Conservation (phyloP, 306 rosid genomes). For the Lupinus albus region DNA sequence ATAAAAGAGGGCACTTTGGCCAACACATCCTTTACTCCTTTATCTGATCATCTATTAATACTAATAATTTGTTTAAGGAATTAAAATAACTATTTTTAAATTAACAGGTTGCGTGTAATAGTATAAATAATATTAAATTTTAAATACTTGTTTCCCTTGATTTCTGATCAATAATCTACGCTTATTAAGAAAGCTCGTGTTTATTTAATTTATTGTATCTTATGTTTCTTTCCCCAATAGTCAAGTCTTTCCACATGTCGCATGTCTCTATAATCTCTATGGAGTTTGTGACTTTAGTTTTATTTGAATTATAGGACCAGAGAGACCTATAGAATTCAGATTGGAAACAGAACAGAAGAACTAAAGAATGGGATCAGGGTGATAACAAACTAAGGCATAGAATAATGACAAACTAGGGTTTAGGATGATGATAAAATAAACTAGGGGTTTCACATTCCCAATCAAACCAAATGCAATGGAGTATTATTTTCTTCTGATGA, state of each 20-base stretch:
- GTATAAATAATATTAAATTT: no score
- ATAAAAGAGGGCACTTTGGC: no score
- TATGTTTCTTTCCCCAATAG: conserved; percentile 17
- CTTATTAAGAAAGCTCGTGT: neutral
- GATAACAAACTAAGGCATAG: conserved; percentile 15
- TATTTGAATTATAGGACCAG: conserved; percentile 6
- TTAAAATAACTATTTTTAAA: no score
- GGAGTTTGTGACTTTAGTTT: conserved; percentile 42
- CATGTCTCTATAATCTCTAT: conserved; percentile 6
- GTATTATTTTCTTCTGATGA: conserved; percentile 30
- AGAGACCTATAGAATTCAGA: conserved; percentile 18
- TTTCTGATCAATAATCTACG: no score
- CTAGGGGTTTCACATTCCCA: conserved; percentile 36
- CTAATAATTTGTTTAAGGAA: no score
- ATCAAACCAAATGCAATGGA: conserved; percentile 1
- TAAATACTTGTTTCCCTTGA: no score
- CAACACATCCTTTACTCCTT: no score
- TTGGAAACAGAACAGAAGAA: conserved; percentile 56
- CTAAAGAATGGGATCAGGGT: conserved; percentile 41
- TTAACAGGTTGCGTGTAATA: no score
- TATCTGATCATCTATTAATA: no score
- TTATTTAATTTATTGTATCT: conserved; percentile 28
- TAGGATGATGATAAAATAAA: neutral
- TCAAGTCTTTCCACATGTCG: conserved; percentile 28
- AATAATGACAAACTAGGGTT: neutral